Conservation (phyloP, 352 stramenopile species). For the Globisporangium lucens region DNA sequence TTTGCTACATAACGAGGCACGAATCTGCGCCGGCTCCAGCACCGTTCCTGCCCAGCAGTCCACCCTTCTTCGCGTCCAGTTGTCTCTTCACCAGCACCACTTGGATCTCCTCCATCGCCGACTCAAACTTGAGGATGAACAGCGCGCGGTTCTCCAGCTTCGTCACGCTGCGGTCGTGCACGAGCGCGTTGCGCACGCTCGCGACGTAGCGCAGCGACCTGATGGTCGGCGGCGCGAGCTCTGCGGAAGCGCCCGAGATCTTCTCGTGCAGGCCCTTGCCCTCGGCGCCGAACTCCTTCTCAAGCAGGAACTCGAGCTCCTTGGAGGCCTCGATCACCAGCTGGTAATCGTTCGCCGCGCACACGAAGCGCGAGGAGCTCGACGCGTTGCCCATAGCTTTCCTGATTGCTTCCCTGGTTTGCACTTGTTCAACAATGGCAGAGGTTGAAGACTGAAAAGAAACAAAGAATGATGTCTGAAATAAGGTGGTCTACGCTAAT, state of each 20-base stretch:
- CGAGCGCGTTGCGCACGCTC: constrained; percentile 77
- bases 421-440: background rate
- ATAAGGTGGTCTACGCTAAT: background rate
- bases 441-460: background rate
- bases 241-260: constrained; percentile 40
- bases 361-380: constrained; percentile 18
- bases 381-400: background rate
- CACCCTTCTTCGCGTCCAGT: constrained; percentile 20
- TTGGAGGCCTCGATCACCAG: constrained; percentile 82
- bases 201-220: constrained; percentile 76
- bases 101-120: constrained; percentile 56
- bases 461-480: background rate
- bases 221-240: constrained; percentile 48
- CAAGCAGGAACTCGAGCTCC: constrained; percentile 70
- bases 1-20: constrained; percentile 11
- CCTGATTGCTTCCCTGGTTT: background rate
- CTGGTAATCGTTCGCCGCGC: constrained; percentile 75
- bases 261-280: constrained; percentile 77
- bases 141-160: constrained; percentile 48
- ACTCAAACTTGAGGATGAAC: constrained; percentile 68
- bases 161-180: constrained; percentile 68
- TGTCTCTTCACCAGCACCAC: constrained; percentile 58
- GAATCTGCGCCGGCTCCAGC: background rate
- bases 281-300: constrained; percentile 56
- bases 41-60: background rate